Evolutionary conservation across 179 eudicot genomes (phyloP), one percentile per base, ranked within the genome.

Genomic region (Corrigiola litoralis): DNA sequence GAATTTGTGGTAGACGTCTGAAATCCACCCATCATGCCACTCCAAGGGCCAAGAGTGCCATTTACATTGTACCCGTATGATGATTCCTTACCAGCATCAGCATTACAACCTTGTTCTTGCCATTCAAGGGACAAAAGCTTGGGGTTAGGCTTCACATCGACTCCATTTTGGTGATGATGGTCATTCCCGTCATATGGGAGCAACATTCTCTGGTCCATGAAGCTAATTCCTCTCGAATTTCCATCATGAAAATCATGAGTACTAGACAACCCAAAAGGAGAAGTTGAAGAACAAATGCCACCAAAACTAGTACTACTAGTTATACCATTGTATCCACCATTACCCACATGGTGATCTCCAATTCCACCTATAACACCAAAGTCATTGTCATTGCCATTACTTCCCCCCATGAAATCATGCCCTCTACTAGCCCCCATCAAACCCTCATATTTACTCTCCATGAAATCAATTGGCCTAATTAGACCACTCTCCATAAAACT

Each of bases 51-150:
- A 47, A 73, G 68, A 56, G 52, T 20, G 28, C 29, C 69, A 40
- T 62, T 69, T 8, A 62, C 47, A 31, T 69, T 75, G 53, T 85
- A 79, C 21, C 85, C 87, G 61, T 69, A 80, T 4, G 78, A 42
- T 11, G 71, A 27, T 53, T 73, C 70, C 18, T 69, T 77, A 4
- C 56, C 81, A 20, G 49, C 60, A 64, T 58, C 41, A 25, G 59
- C 16, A 40, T 20, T 40, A 44, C 73, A 61, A 47, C 72, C 77
- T 48, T 86, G 81, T 59, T 88, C 87, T 64, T 82, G 84, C 91
- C 95, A 85, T 75, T 84, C 92, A 44, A 86, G 84, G 24, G 92
- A 77, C 82, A 84, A 72, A 42, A 82, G 70, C 74, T 80, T 84
- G 16, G 92, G 65, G 63, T 70, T 83, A 53, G 95, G 95, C 70